phyloP scores from a whole-genome alignment of 805 yeast genomes.

The Scheffersomyces ergatensis region DNA sequence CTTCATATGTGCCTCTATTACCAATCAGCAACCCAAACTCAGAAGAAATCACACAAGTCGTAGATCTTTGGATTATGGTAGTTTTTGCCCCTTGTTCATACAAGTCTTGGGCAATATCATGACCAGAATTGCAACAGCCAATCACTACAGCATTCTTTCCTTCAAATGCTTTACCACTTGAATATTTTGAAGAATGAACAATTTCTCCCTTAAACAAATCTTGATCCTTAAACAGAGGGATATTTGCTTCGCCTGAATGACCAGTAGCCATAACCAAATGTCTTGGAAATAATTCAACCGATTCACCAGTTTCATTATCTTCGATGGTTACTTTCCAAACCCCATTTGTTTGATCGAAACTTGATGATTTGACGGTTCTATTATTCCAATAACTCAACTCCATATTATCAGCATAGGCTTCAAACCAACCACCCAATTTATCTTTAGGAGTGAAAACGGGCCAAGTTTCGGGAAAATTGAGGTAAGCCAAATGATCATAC shows the following conservation, averaged over 20 bases:
- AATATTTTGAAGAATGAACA: conserved; percentile 41
- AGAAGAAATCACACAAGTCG: conserved; percentile 41
- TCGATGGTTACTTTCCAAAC: conserved; percentile 21
- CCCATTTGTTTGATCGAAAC: conserved; percentile 20
- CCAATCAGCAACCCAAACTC: conserved; percentile 27
- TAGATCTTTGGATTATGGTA: conserved; percentile 45
- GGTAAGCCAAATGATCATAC: conserved; percentile 40
- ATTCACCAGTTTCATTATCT: conserved; percentile 22
- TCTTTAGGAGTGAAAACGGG: conserved; percentile 45
- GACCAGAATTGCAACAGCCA: conserved; percentile 47
- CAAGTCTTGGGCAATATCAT: conserved; percentile 45
- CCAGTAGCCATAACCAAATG: conserved; percentile 46
- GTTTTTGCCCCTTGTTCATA: conserved; percentile 43
- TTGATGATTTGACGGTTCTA: conserved; percentile 24
- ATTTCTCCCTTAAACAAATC: conserved; percentile 35
- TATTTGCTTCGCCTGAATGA: conserved; percentile 44
- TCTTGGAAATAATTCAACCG: conserved; percentile 23
- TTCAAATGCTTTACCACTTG: conserved; percentile 38
- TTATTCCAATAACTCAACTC: conserved; percentile 33
- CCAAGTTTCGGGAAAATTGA: conserved; percentile 38
- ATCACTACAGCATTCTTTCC: conserved; percentile 44
- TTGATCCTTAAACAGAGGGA: conserved; percentile 39
- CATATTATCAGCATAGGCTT: conserved; percentile 37
- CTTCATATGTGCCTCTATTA: conserved; percentile 32
- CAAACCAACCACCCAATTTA: conserved; percentile 43